Conservation (phyloP, 352 stramenopile genomes). For the Halophytophthora polymorphica region DNA sequence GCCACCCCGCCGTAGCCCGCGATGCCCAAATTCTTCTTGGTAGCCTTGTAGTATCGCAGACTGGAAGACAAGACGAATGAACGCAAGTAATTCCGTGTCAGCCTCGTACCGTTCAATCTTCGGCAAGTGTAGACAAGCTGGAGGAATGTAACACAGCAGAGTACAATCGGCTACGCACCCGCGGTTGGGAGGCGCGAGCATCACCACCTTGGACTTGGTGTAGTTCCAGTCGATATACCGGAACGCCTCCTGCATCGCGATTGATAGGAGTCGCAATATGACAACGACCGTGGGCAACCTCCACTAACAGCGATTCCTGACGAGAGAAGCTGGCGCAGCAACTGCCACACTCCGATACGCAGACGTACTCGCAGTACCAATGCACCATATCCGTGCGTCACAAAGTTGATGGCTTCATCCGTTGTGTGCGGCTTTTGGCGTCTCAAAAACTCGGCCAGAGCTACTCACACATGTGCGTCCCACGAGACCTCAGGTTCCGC, state of each 20-base stretch:
- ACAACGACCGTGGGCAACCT: slow-evolving; percentile 1
- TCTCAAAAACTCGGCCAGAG: slow-evolving; percentile 45
- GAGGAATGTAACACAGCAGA: not conserved
- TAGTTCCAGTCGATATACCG: slow-evolving; percentile 69
- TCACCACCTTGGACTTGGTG: slow-evolving; percentile 69
- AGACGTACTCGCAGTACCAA: slow-evolving; percentile 54
- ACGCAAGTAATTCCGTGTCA: slow-evolving; percentile 2
- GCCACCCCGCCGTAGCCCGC: slow-evolving; percentile 58
- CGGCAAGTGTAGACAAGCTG: too few relatives aligned
- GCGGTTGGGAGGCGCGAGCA: slow-evolving; percentile 68
- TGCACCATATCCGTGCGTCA: slow-evolving; percentile 70
- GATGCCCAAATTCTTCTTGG: slow-evolving; percentile 53
- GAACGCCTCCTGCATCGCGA: slow-evolving; percentile 54
- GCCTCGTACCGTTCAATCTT: not conserved
- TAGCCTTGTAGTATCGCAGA: slow-evolving; percentile 55
- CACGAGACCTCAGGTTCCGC: not conserved
- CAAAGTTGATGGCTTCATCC: slow-evolving; percentile 60
- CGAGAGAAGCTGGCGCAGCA: not conserved
- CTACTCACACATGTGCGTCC: slow-evolving; percentile 13
- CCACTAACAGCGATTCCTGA: not conserved
- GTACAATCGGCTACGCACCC: slow-evolving; percentile 26
- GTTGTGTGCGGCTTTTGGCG: slow-evolving; percentile 59
- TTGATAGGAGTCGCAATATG: slow-evolving; percentile 1
- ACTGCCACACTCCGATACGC: not conserved
- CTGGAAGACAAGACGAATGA: slow-evolving; percentile 13